phyloP scores from a whole-genome alignment of 441 rosid species.

The Pelargonium cotyledonis region DNA sequence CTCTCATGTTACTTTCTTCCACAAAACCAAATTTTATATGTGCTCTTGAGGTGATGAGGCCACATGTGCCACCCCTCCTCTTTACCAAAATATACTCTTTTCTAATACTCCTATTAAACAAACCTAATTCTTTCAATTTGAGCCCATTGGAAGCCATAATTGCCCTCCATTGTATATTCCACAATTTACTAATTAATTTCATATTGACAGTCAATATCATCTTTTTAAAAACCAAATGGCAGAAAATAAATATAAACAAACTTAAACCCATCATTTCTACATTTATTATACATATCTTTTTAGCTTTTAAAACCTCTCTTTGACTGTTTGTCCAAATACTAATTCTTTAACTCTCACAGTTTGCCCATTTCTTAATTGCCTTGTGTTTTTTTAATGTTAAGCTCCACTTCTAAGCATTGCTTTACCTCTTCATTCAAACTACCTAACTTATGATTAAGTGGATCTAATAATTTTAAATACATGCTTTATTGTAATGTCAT shows the following conservation, averaged over 20 bases:
- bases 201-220: slow-evolving; percentile 26
- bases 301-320: slow-evolving; percentile 24
- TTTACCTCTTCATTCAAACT: slow-evolving; percentile 29
- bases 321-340: slow-evolving; percentile 37
- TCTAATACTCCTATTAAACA: not conserved
- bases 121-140: slow-evolving; percentile 9
- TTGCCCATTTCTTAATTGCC: slow-evolving; percentile 32
- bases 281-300: slow-evolving; percentile 10
- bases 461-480: slow-evolving; percentile 20
- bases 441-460: slow-evolving; percentile 44
- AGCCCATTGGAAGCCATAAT: slow-evolving; percentile 26
- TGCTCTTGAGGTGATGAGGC: slow-evolving; percentile 9
- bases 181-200: slow-evolving; percentile 11
- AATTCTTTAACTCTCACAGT: slow-evolving; percentile 17
- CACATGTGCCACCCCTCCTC: slow-evolving; percentile 24
- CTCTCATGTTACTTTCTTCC: not conserved
- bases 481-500: slow-evolving; percentile 31
- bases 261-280: slow-evolving; percentile 28
- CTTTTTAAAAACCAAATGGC: slow-evolving; percentile 9
- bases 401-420: slow-evolving; percentile 32
- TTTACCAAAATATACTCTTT: slow-evolving; percentile 6
- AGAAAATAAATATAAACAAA: slow-evolving; percentile 21
- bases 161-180: slow-evolving; percentile 19
- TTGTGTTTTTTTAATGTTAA: slow-evolving; percentile 21
- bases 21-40: not conserved